Conservation (phyloP, 345 rosid genomes). For the Brassica rapa region DNA sequence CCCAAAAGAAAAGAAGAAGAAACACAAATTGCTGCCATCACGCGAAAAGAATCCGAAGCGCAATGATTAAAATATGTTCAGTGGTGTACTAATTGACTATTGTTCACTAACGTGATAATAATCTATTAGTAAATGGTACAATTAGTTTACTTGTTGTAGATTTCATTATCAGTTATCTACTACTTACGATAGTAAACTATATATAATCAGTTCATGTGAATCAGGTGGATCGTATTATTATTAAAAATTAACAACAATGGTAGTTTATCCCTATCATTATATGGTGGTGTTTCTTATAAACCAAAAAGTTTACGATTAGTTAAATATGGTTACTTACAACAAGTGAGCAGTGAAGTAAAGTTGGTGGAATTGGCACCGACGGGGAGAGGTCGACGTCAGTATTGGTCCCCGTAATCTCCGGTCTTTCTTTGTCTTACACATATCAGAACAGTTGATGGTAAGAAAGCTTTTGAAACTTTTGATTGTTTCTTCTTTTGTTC, state of each 20-base stretch:
- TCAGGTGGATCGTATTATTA: neutral
- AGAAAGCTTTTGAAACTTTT: slow-evolving; percentile 24
- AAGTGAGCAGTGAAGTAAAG: slow-evolving; percentile 21
- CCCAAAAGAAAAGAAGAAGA: neutral
- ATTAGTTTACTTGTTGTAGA: neutral
- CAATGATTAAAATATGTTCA: slow-evolving; percentile 14
- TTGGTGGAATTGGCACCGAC: slow-evolving; percentile 44
- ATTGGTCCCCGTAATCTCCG: slow-evolving; percentile 42
- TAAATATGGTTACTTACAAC: neutral
- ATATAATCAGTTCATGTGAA: neutral
- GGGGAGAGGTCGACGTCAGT: slow-evolving; percentile 38
- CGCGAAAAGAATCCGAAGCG: neutral
- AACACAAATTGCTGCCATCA: slow-evolving; percentile 9
- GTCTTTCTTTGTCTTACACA: slow-evolving; percentile 33
- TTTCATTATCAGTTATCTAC: slow-evolving; percentile 2
- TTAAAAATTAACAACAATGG: neutral
- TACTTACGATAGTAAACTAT: neutral
- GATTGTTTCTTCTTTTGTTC: slow-evolving; percentile 24
- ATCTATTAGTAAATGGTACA: neutral
- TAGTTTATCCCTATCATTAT: neutral
- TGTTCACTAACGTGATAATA: neutral
- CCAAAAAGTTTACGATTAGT: neutral
- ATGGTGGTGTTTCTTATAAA: neutral
- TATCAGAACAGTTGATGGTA: slow-evolving; percentile 33
- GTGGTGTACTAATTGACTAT: slow-evolving; percentile 29